Percentiles rank a stretch among this genome's conserved stretches.
These are phyloP conservation scores for Solanum stenotomum DNA, from an alignment of 257 asterid genomes.

Conservation along the genomic window DNA sequence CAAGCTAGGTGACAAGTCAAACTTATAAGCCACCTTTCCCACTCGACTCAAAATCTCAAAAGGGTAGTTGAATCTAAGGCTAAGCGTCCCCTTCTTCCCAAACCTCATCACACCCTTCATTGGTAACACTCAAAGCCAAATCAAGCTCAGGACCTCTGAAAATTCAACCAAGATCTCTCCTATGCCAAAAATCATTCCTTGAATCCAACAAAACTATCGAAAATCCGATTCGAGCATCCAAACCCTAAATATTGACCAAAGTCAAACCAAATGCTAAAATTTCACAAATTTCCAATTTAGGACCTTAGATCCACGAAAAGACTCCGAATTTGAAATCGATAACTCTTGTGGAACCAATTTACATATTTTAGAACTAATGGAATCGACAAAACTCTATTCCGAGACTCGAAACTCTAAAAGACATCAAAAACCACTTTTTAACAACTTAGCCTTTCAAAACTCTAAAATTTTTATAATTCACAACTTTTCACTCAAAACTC, in stretches of 20 bases:
- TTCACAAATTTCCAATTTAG: background rate
- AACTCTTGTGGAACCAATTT: background rate
- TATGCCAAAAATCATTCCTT: background rate
- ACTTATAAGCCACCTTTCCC: background rate
- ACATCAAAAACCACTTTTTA: background rate
- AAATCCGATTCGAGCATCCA: background rate
- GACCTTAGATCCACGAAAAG: too few relatives aligned
- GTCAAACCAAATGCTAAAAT: background rate
- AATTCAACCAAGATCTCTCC: background rate
- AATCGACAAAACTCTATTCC: too few relatives aligned
- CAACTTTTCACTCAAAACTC: background rate
- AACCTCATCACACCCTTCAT: background rate
- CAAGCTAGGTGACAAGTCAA: background rate
- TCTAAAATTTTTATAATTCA: background rate
- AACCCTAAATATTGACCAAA: too few relatives aligned
- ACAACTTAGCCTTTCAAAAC: background rate
- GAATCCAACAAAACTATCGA: too few relatives aligned
- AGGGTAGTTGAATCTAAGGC: background rate
- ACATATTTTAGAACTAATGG: background rate
- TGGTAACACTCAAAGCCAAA: background rate
- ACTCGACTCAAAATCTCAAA: background rate
- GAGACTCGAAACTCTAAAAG: background rate
- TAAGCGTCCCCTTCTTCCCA: background rate
- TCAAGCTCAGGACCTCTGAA: background rate
- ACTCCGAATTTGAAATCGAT: accelerated